Conservation (phyloP, 1,139 yeast species). For the Kluyveromyces marxianus region DNA sequence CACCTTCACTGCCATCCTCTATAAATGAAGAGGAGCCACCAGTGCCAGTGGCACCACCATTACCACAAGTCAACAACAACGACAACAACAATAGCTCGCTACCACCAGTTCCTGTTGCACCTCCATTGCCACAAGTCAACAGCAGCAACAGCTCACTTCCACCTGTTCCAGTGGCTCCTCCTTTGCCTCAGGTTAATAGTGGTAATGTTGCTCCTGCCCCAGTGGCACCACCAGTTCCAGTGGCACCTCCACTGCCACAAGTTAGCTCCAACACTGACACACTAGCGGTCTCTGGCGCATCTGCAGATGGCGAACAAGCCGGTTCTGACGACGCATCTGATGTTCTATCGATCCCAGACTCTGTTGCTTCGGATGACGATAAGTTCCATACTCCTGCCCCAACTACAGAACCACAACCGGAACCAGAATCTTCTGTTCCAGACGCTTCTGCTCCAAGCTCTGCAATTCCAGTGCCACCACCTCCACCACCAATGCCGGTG, state of each 20-base stretch:
- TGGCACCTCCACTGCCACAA: constrained; percentile 27
- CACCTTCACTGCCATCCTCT: constrained; percentile 23
- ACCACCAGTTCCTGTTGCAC: constrained; percentile 30
- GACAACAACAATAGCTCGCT: too few relatives aligned
- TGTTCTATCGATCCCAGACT: constrained; percentile 32
- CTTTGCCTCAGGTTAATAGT: constrained; percentile 23
- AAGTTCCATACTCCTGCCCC: constrained; percentile 7
- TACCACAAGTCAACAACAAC: constrained; percentile 14
- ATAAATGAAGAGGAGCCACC: constrained; percentile 9
- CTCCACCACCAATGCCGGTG: constrained; percentile 15
- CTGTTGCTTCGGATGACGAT: constrained; percentile 29
- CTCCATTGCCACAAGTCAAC: constrained; percentile 21
- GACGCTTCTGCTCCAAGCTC: background rate
- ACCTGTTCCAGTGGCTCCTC: constrained; percentile 27
- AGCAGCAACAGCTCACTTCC: constrained; percentile 18
- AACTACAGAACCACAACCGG: background rate
- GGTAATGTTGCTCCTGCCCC: constrained; percentile 21
- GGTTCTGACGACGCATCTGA: constrained; percentile 23
- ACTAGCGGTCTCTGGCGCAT: background rate
- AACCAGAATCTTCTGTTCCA: background rate
- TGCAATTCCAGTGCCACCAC: background rate
- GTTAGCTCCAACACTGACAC: constrained; percentile 11
- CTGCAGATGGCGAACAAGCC: constrained; percentile 3
- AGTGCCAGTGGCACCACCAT: constrained; percentile 25
- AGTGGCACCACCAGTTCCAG: constrained; percentile 30